Evolutionary conservation across 2,329 filamentous ascomycete species (phyloP), one percentile per base, ranked within the genome.

Genomic region (Xylariaceae sp.): DNA sequence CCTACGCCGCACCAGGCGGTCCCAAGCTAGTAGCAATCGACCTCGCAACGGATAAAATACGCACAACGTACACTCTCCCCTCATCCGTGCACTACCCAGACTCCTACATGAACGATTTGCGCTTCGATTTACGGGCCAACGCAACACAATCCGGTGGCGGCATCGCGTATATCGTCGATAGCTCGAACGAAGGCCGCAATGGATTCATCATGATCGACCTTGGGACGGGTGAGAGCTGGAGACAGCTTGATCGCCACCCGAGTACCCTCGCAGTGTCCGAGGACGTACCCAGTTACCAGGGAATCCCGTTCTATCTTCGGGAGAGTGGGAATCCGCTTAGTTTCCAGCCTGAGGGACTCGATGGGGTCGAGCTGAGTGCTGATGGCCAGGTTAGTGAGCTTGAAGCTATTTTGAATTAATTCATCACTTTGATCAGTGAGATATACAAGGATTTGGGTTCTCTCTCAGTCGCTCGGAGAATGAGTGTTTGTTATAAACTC

Each of bases 131-230:
- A 25, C 63, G 68, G n/a, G 37, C 65, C 6, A 65, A 69, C 35
- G 55, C 62, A 1, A 65, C 67, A 2, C 62, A 61, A n/a, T 62
- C 60, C 2, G 68, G 67, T 8, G 45, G 61, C 17, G 68, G 71
- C 10, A 65, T 73, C 21, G 71, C 68, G 4, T 73, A 73, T 50
- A 64, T 74, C 3, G 65, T 70, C 20, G 70, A 74, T 57, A 68
- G 62, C 52, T 68, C 63, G 42, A 70, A 68, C 47, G 71, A 74
- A 57, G 69, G 68, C 20, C 65, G 71, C 16, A 67, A 62, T 2
- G 70, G 68, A 6, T 71, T 74, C 56, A 72, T 74, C 44, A 69
- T 73, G 61, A 50, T 71, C 32, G 68, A 71, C 53, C 63, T 71
- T 3, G 64, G 60, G 11, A 70, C 66, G 10, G 68, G 67, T 25